phyloP scores from a whole-genome alignment of 225 moss, liverwort and hornwort genomes.

The Climacium dendroides region DNA sequence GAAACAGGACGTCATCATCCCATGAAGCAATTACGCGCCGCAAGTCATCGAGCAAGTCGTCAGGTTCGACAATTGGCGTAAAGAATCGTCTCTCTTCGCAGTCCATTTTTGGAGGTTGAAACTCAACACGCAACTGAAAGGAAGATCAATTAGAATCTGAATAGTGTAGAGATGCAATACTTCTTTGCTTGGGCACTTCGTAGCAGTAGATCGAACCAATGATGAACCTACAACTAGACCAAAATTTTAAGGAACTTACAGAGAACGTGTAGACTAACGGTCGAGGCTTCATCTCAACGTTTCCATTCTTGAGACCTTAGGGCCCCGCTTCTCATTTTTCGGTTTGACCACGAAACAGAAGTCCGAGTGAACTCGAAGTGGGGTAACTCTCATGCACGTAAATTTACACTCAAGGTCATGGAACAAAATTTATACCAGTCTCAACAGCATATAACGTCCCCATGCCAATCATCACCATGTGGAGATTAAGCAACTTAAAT shows the following conservation, averaged over 20 bases:
- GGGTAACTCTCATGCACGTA: neutral
- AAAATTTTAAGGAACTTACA: neutral
- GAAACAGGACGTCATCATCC: neutral
- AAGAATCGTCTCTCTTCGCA: neutral
- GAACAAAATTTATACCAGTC: neutral
- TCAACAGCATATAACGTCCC: neutral
- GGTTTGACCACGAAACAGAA: neutral
- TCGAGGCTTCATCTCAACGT: neutral
- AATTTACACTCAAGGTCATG: neutral
- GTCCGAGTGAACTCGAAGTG: neutral
- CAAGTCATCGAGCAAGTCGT: neutral
- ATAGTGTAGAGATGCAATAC: neutral
- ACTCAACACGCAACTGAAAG: neutral
- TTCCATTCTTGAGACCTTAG: neutral
- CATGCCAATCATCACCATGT: neutral
- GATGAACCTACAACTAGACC: neutral
- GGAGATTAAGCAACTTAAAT: neutral
- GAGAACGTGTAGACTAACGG: neutral
- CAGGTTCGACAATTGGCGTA: neutral
- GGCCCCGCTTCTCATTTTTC: neutral
- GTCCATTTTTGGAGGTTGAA: neutral
- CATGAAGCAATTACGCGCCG: neutral
- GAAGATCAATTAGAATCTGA: neutral
- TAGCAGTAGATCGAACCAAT: neutral
- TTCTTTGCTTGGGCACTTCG: neutral